A percentile compares a stretch with the other conserved stretches of the same genome.
These are phyloP conservation scores for Salix suchowensis DNA, from an alignment of 345 rosid species.

Conservation along the genomic window DNA sequence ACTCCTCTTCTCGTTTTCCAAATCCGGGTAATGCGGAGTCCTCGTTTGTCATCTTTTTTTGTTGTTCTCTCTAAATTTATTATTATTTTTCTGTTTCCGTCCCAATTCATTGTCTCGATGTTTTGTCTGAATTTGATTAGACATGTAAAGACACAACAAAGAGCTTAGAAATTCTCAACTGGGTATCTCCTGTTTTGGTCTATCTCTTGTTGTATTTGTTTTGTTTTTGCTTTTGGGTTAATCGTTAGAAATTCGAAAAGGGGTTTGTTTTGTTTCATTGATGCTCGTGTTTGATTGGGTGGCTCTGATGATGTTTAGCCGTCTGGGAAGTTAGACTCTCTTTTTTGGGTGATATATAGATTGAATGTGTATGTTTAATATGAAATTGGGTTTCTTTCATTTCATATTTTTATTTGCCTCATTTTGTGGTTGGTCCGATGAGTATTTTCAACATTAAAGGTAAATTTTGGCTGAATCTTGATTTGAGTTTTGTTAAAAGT, in stretches of 20 bases:
- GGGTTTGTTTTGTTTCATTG: constrained; percentile 2
- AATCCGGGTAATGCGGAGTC: constrained; percentile 23
- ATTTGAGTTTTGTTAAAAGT: constrained; percentile 12
- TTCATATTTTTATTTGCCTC: constrained; percentile 15
- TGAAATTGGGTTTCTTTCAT: background rate
- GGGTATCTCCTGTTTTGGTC: constrained; percentile 19
- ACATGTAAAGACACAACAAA: background rate
- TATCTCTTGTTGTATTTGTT: background rate
- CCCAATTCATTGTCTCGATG: background rate
- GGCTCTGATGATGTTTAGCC: constrained; percentile 10
- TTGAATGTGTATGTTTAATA: background rate
- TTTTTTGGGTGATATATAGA: constrained; percentile 17
- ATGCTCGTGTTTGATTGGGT: constrained; percentile 16
- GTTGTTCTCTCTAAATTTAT: background rate
- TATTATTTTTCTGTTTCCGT: background rate
- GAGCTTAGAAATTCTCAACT: constrained; percentile 22
- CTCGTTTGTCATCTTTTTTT: constrained; percentile 11
- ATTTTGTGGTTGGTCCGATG: constrained; percentile 14
- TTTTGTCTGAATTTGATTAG: background rate
- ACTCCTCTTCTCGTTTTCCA: constrained; percentile 15
- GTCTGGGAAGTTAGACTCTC: constrained; percentile 3
- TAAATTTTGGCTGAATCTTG: background rate
- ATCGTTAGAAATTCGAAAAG: constrained; percentile 13
- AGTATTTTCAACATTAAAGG: constrained; percentile 1
- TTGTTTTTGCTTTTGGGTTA: background rate